Conservation (phyloP, 305 asterid genomes). For the Lippia alba region DNA sequence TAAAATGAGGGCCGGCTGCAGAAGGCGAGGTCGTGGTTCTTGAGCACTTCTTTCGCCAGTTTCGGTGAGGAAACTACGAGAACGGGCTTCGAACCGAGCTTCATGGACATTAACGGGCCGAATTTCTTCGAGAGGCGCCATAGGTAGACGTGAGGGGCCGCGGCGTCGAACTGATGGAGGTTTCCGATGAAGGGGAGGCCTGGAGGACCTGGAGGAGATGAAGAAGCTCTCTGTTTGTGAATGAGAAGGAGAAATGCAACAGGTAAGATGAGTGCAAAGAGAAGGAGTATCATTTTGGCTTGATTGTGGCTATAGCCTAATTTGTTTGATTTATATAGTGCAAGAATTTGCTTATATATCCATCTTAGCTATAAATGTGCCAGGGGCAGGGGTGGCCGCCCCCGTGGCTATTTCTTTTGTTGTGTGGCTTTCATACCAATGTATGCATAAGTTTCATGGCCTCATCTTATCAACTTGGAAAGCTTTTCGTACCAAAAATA, state of each 20-base stretch:
- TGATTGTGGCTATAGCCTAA: too few species aligned
- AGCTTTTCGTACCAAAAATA: too few species aligned
- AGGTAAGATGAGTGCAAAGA: conserved; percentile 17
- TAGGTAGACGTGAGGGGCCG: conserved; percentile 40
- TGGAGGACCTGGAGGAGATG: conserved; percentile 49
- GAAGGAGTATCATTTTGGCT: conserved; percentile 15
- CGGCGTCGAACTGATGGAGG: conserved; percentile 42
- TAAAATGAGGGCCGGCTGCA: conserved; percentile 45
- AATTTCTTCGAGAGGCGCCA: conserved; percentile 38
- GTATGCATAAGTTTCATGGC: too few species aligned
- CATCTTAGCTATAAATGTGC: too few species aligned
- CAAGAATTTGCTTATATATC: too few species aligned
- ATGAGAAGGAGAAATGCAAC: conserved; percentile 16
- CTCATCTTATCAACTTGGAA: too few species aligned
- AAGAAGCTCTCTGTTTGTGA: background rate
- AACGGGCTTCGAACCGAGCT: conserved; percentile 38
- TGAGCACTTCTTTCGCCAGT: conserved; percentile 40
- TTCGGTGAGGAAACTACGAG: conserved; percentile 46
- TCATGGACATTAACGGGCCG: conserved; percentile 54
- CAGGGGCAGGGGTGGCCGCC: too few species aligned
- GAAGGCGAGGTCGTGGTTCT: conserved; percentile 44
- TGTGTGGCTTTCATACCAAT: too few species aligned
- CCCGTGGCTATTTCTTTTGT: too few species aligned
- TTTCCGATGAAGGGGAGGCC: conserved; percentile 59
- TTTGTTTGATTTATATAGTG: too few species aligned